Evolutionary conservation across 164 flowering plant genomes (phyloP), one percentile per base, ranked within the genome.

Genomic region (Warburgia ugandensis): DNA sequence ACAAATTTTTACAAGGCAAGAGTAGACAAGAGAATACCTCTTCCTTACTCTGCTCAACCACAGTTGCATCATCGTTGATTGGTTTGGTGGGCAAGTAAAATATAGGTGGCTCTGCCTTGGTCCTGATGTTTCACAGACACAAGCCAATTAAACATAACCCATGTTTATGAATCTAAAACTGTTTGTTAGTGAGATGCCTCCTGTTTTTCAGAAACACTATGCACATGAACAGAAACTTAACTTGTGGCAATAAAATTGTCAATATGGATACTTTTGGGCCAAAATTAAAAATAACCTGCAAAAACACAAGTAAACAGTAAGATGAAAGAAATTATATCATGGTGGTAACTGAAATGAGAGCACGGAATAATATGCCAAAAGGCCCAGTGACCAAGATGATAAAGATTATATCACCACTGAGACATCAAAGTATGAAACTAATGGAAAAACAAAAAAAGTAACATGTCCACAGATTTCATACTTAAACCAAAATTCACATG

Each of bases 281-380:
- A 77, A 80, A 85, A 81, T 65, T 76, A 86, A 82, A 92, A 84
- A 78, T 88, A 92, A 92, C 99, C 99, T 92, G 95, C 81, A 72
- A 36, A 5, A 45, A 14, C 30, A 30, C 52, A 33, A 51, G 37
- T 2, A 35, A 25, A 4, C 3, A 48, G 19, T 21, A 25, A 43
- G 14, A 21, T 29, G 6, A 54, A n/a, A 43, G 8, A 43, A 22
- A 20, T 21, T 22, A 16, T 26, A 7, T 1, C 48, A 45, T 13
- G 28, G n/a, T n/a, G n/a, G n/a, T n/a, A n/a, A n/a, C n/a, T n/a
- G n/a, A n/a, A n/a, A n/a, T n/a, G n/a, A n/a, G n/a, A n/a, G n/a
- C n/a, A n/a, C n/a, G n/a, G n/a, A n/a, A n/a, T n/a, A n/a, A n/a
- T n/a, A n/a, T n/a, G n/a, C n/a, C n/a, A n/a, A n/a, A n/a, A n/a